phyloP scores from a whole-genome alignment of 176 grass and related monocot species.

The Sorghum bicolor region Sorghum_bicolor_NCBIv3 NC_012875.2:14500501-14501000 shows the following conservation, averaged over 20 bases:
- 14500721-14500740: neutral
- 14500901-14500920: neutral
- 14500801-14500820: neutral
- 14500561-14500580: slow-evolving; percentile 2
- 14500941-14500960: neutral
- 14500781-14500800: neutral
- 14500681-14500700: neutral
- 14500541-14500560: slow-evolving; percentile 4
- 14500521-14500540: neutral
- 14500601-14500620: neutral
- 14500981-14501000: neutral
- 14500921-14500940: neutral
- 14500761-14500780: neutral
- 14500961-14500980: neutral
- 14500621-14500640: slow-evolving; percentile 1
- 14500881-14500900: neutral
- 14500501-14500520: slow-evolving; percentile 12
- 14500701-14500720: neutral
- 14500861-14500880: neutral
- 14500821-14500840: neutral
- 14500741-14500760: neutral
- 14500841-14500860: neutral
- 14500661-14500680: neutral
- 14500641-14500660: neutral
- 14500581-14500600: slow-evolving; percentile 3